Evolutionary conservation across 805 yeast species (phyloP).

Genomic region (Wickerhamiella nectarea): DNA sequence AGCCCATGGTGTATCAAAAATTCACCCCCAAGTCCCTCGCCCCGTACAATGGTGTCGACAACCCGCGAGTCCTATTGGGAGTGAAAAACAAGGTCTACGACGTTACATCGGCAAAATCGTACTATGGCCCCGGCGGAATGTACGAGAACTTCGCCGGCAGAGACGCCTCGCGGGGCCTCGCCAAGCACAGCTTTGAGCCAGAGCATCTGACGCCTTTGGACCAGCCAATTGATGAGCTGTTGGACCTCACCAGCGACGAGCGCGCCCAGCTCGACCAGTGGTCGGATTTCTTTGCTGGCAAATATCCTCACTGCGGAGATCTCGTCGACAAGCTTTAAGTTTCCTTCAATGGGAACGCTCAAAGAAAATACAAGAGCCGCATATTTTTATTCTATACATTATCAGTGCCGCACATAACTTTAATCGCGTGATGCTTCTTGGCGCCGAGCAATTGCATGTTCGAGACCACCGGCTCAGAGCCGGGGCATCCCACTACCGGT

Average conservation of each 20-base stretch:
- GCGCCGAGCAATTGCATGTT: no score
- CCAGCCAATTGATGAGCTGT: constrained; percentile 62
- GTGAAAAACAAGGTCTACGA: constrained; percentile 81
- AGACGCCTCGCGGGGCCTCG: constrained; percentile 89
- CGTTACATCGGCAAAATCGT: constrained; percentile 61
- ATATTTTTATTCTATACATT: no score
- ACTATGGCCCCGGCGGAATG: constrained; percentile 94
- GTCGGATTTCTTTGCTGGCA: constrained; percentile 68
- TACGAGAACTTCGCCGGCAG: constrained; percentile 90
- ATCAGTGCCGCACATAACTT: no score
- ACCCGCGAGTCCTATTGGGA: constrained; percentile 68
- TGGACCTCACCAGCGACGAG: constrained; percentile 49
- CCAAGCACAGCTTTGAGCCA: constrained; percentile 70
- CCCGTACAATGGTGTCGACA: constrained; percentile 69
- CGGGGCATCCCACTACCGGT: no score
- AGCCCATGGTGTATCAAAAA: constrained; percentile 26
- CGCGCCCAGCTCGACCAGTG: constrained; percentile 61
- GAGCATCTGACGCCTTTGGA: constrained; percentile 53
- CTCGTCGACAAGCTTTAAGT: constrained; percentile 28
- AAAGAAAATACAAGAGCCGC: no score
- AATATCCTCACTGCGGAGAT: constrained; percentile 71
- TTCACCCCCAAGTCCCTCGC: constrained; percentile 67
- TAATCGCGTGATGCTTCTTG: no score
- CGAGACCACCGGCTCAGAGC: no score
- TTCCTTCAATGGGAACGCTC: no score